Evolutionary conservation across 768 basidiomycete genomes (phyloP).

Genomic region (Infundibulicybe gibba): DNA sequence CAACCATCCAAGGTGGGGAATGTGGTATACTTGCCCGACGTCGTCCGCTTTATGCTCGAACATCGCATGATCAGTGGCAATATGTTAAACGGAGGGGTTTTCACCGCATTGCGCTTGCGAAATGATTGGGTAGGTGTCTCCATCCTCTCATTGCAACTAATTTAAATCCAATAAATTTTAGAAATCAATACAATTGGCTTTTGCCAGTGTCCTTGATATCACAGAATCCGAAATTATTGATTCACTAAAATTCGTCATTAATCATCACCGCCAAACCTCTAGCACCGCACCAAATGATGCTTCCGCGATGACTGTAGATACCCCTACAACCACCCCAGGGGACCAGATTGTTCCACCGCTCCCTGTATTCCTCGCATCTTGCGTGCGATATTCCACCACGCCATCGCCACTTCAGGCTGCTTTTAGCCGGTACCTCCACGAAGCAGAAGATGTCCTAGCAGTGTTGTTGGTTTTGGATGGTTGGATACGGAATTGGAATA

Average conservation of each 20-base stretch:
- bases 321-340: constrained; percentile 6
- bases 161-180: constrained; percentile 11
- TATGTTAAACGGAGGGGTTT: constrained; percentile 60
- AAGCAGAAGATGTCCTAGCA: constrained; percentile 43
- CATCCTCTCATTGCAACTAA: not conserved
- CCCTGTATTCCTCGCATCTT: constrained; percentile 29
- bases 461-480: constrained; percentile 43
- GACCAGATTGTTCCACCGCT: constrained; percentile 20
- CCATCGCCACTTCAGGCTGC: constrained; percentile 42
- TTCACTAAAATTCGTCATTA: constrained; percentile 41
- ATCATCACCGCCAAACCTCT: constrained; percentile 25
- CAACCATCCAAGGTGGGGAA: constrained; percentile 33
- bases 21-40: constrained; percentile 49
- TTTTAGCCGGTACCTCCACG: constrained; percentile 43
- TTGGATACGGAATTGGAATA: constrained; percentile 42
- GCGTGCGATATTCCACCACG: constrained; percentile 34
- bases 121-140: constrained; percentile 62
- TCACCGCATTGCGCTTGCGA: constrained; percentile 46
- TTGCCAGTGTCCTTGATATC: constrained; percentile 57
- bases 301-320: constrained; percentile 37
- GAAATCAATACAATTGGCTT: constrained; percentile 46
- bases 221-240: constrained; percentile 62
- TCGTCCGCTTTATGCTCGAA: constrained; percentile 56
- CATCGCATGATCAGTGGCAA: constrained; percentile 49
- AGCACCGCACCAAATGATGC: constrained; percentile 21